Evolutionary conservation across 1,284 basidiomycete genomes (phyloP), one percentile per base, ranked within the genome.

Genomic region (Stygiomarasmius scandens): DNA sequence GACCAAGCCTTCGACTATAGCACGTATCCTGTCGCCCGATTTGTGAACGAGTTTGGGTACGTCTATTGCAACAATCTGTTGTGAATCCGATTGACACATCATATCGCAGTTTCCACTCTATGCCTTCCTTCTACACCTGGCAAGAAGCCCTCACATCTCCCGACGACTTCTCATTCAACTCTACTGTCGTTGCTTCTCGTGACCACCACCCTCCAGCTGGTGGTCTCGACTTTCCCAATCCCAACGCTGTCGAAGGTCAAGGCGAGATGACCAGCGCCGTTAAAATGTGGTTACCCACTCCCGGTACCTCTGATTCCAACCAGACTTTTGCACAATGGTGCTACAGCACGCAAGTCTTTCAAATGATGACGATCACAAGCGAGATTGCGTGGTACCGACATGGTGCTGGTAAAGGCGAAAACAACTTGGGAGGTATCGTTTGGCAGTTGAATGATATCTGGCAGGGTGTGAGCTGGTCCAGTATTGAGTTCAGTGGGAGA

Each of bases 361-460:
- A 82, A 61, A 72, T 77, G 11, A 77, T 86, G 74, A 78, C 81
- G 57, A 84, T 85, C 77, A 73, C 78, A 19, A 75, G 83, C n/a
- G 74, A 87, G 67, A 79, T 86, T 25, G 77, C 80, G 2, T 85
- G 79, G 73, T 87, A 87, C 67, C 75, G 85, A 19, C 78, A 78
- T 36, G 82, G 84, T 2, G 81, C 84, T 0, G 81, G 82, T 2
- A 71, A 74, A 36, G 77, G 77, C 50, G 82, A 85, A 69, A 81
- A 84, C 63, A 87, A 87, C 66, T 74, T 85, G 32, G 86, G 85
- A 5, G 76, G 79, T 23, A 71, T 85, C 34, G 81, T 86, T 11
- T 86, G 84, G 84, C 84, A 86, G 67, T 73, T 87, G 54, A 87
- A 87, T 64, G 85, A 87, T 66, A 83, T 87, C 49, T 87, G 85